A percentile compares a stretch with the other conserved stretches of the same genome.
Conservation (phyloP, 2,329 filamentous ascomycete genomes). For the Penicillium palitans region DNA sequence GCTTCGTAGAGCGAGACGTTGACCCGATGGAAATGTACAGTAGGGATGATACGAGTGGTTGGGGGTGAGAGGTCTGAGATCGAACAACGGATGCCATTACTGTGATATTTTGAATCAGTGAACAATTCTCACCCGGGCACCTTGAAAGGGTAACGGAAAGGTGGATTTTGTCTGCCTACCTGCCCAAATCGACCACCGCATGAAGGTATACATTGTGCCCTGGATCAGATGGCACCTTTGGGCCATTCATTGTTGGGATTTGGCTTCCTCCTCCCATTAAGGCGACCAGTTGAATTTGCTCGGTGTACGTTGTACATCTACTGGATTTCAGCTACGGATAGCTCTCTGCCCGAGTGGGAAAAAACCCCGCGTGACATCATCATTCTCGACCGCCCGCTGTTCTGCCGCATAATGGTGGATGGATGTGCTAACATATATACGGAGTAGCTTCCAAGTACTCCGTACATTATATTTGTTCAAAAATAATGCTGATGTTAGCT, state of each 20-base stretch:
- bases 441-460: neutral
- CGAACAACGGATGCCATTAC: slow-evolving; percentile 89
- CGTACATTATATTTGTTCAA: neutral
- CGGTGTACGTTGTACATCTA: neutral
- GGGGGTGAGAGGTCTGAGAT: slow-evolving; percentile 74
- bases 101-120: slow-evolving; percentile 15
- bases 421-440: neutral
- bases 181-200: slow-evolving; percentile 41
- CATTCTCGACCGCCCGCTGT: neutral
- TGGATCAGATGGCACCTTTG: neutral
- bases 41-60: slow-evolving; percentile 71
- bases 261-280: slow-evolving; percentile 11
- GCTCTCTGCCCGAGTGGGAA: neutral
- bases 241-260: slow-evolving; percentile 1
- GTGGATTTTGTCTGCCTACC: slow-evolving; percentile 25
- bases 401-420: neutral
- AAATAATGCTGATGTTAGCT: too few relatives aligned
- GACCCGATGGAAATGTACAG: slow-evolving; percentile 73
- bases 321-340: neutral
- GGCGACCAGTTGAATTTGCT: neutral
- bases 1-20: slow-evolving; percentile 85
- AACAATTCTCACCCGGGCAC: too few relatives aligned
- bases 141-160: neutral
- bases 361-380: slow-evolving; percentile 5
- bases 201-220: slow-evolving; percentile 26